Evolutionary conservation across 2,329 filamentous ascomycete genomes (phyloP), one percentile per base, ranked within the genome.

Genomic region (Pyrenophora teres): DNA sequence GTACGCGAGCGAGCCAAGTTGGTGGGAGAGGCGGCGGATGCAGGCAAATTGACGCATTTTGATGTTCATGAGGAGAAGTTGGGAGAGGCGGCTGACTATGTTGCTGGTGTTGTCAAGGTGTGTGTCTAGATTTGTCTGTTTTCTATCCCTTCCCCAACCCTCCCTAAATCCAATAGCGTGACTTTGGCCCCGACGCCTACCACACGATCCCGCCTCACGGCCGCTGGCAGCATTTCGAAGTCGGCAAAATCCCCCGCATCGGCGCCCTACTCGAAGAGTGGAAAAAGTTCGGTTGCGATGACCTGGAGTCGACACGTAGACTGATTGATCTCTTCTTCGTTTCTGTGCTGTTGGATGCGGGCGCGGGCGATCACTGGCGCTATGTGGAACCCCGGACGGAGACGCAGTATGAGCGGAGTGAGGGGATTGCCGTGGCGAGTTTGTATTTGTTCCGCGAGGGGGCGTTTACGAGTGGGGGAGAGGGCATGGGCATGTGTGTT

Each of bases 31-130:
- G 65, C 64, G 5, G 65, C 65, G 1, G 45, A 57, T 21, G 60
- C 55, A 3, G 62, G 63, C 12, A 62, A 88, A 56, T 80, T 96
- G 54, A 83, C 82, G 56, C 91, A 96, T 70, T 96, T 96, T 66
- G 86, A 90, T 59, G 90, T 96, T 37, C 90, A 96, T 71, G 84
- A 92, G 78, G 76, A 77, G 71, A 92, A 90, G 72, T 89, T 96
- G 71, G 74, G 81, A 30, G 88, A 91, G 55, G 92, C 92, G 2
- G 90, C 92, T 9, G 82, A 83, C 27, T 96, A 94, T 71, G 88
- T 96, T 18, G 86, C 91, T 18, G 86, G 87, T 39, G 91, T 96
- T 57, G 96, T 96, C 78, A 96, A 94, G 87, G 91, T 93, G 33
- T 19, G 57, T 54, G 39, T 37, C 31, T 1, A 23, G 21, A 23